Evolutionary conservation across 345 rosid species (phyloP), one percentile per base, ranked within the genome.

Genomic region (Gynandropsis gynandra): DNA sequence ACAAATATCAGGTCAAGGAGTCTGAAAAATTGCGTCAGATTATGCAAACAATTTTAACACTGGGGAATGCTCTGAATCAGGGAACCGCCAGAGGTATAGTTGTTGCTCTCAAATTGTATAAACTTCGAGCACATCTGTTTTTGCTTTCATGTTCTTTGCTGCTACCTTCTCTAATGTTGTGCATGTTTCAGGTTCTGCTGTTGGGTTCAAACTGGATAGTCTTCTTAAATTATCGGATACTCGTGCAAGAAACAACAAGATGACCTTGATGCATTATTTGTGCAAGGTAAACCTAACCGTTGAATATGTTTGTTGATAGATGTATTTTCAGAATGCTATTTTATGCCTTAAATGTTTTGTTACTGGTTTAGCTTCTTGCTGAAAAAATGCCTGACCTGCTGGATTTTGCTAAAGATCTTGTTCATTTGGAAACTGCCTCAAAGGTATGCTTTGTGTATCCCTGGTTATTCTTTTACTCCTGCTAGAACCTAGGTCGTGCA

Each of bases 51-150:
- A 82, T 92, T 55, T 79, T 92, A 55, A 84, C 95, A 50, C 53
- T 92, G 52, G 98, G 98, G 58, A 92, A 92, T 79, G 96, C 98
- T 69, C 63, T 92, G 68, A 92, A 92, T 72, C 98, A 92, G 53
- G 98, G 98, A 68, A 90, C 98, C 24, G 95, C 89, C 12, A 72
- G 98, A 77, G 98, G 98, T 90, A 60, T 40, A 20, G 52, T n/a
- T 31, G 19, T 36, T 51, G 31, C 49, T 46, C 13, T 37, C n/a
- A n/a, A n/a, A n/a, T n/a, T n/a, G n/a, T n/a, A n/a, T n/a, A n/a
- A n/a, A n/a, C n/a, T n/a, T n/a, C n/a, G n/a, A n/a, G n/a, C n/a
- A n/a, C n/a, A 52, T 59, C 46, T 12, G n/a, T 47, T 47, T 39
- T 33, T 10, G 39, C 1, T 38, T 39, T 24, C 47, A 37, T 18